phyloP scores from a whole-genome alignment of 441 rosid species.

The Isatis lusitanica region DNA sequence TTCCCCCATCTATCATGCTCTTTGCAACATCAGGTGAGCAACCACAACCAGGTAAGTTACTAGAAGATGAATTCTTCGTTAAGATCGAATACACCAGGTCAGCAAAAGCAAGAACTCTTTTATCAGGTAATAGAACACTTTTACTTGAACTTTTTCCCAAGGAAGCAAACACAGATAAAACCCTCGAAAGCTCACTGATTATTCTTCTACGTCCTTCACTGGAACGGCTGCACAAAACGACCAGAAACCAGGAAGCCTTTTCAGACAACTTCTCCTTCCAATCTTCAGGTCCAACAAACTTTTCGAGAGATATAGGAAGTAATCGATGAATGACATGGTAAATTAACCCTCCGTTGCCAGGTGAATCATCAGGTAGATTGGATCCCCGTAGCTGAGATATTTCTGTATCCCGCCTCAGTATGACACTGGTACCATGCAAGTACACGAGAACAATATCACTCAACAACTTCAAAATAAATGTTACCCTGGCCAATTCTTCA shows the following conservation, averaged over 20 bases:
- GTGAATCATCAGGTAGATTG: conserved; percentile 53
- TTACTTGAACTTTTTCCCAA: conserved; percentile 64
- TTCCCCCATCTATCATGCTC: conserved; percentile 96
- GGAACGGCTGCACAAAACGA: conserved; percentile 87
- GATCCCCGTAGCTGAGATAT: conserved; percentile 72
- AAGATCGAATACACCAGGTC: conserved; percentile 79
- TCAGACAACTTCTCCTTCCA: conserved; percentile 92
- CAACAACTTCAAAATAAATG: conserved; percentile 85
- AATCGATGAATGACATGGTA: conserved; percentile 83
- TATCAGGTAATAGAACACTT: conserved; percentile 67
- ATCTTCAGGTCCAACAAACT: conserved; percentile 80
- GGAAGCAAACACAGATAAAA: conserved; percentile 68
- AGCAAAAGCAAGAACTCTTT: conserved; percentile 74
- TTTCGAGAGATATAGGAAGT: conserved; percentile 73
- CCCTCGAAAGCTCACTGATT: conserved; percentile 81
- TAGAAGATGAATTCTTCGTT: conserved; percentile 84
- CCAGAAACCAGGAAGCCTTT: conserved; percentile 91
- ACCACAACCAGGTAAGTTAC: conserved; percentile 83
- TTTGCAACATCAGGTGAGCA: conserved; percentile 95
- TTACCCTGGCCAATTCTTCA: conserved; percentile 86
- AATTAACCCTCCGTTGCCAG: conserved; percentile 64
- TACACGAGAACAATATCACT: conserved; percentile 92
- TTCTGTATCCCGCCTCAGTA: conserved; percentile 86
- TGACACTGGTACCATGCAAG: conserved; percentile 82
- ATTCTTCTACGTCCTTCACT: conserved; percentile 92